A percentile compares a stretch with the other conserved stretches of the same genome.
phyloP scores from a whole-genome alignment of 164 flowering plant species.

The Akebia trifoliata region DNA sequence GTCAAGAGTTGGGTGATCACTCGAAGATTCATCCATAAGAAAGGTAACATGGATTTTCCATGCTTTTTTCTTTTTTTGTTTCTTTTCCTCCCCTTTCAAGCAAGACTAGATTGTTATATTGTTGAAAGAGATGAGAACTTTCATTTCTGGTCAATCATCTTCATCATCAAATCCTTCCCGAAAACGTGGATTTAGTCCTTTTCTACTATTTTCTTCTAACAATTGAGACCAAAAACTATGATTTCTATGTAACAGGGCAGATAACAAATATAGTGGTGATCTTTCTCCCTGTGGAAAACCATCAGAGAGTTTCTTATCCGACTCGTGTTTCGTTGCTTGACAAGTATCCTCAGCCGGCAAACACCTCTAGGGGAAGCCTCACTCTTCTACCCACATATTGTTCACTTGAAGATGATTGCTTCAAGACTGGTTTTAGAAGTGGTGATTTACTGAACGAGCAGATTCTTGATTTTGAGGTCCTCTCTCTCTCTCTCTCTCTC shows the following conservation, averaged over 20 bases:
- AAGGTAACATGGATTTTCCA: slow-evolving; percentile 27
- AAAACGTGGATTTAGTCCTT: background rate
- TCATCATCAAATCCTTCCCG: background rate
- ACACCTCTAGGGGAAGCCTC: slow-evolving; percentile 19
- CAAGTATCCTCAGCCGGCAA: slow-evolving; percentile 35
- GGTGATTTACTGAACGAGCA: slow-evolving; percentile 25
- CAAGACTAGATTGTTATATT: background rate
- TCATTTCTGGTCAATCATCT: background rate
- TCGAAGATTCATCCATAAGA: slow-evolving; percentile 37
- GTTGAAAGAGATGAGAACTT: background rate
- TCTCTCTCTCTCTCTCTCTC: slow-evolving; percentile 14
- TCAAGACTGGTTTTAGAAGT: slow-evolving; percentile 16
- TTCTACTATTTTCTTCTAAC: background rate
- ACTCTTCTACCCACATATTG: slow-evolving; percentile 20
- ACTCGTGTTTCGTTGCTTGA: slow-evolving; percentile 34
- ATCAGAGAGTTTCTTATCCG: slow-evolving; percentile 21
- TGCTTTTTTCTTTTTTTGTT: background rate
- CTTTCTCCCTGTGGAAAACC: slow-evolving; percentile 24
- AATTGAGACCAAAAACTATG: no score
- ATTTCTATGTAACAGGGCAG: slow-evolving; percentile 31
- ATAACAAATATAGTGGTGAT: slow-evolving; percentile 42
- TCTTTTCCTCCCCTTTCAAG: no score
- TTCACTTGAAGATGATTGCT: slow-evolving; percentile 21
- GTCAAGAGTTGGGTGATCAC: slow-evolving; percentile 21
- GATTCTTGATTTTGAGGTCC: slow-evolving; percentile 43